Evolutionary conservation across 2,329 filamentous ascomycete species (phyloP), one percentile per base, ranked within the genome.

Genomic region (Alternaria rosae): DNA sequence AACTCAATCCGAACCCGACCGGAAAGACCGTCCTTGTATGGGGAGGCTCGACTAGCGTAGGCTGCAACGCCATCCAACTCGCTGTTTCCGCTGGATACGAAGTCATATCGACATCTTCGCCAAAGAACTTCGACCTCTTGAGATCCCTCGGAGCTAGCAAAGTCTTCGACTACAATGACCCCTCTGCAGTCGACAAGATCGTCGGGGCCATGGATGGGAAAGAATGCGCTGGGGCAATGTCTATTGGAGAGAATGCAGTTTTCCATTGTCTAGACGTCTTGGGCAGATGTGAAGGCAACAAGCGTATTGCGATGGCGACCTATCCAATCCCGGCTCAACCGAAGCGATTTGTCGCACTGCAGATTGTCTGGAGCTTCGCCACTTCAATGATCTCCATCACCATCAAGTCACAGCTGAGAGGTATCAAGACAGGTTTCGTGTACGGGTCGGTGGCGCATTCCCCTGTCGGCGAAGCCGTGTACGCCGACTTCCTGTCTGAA

Each of bases 151-250:
- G 85, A 12, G 84, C 84, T 1, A 76, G 74, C 48, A 71, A 76
- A 52, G 80, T 78, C 3, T 85, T 86, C 68, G 83, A 87, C 71
- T 87, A 87, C 76, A 76, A 77, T 21, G n/a, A 23, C 23, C 12
- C 26, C 77, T 78, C 77, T 11, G 44, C 59, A 4, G 70, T 77
- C 25, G 64, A 73, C 6, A 73, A 81, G 13, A 73, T 81, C n/a
- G 72, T 79, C 17, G 57, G 58, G 5, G 71, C 72, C 4, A 65
- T 82, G 58, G 73, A 79, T 54, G 74, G 73, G 5, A 74, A 72
- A 41, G 71, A 74, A 15, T 78, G 77, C 42, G 70, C 65, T 4
- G 80, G 80, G 6, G 69, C 77, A 30, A 73, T 80, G 54, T 79
- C 81, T 45, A 67, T 71, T 25, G 75, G 69, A 17, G 50, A 65